phyloP scores from a whole-genome alignment of 2,329 filamentous ascomycete species.

The Hymenoscyphus albidus region DNA sequence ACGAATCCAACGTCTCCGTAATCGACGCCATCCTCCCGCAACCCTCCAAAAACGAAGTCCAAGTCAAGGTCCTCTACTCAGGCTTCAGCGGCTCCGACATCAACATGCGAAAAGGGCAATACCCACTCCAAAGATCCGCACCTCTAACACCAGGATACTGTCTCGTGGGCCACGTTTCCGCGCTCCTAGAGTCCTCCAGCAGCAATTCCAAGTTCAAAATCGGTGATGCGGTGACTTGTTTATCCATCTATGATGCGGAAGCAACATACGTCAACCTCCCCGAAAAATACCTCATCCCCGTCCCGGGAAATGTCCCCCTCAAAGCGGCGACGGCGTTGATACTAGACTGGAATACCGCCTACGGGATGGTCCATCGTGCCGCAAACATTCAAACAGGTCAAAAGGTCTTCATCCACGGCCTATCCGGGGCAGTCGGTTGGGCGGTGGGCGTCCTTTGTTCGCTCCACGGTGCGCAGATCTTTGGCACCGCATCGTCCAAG shows the following conservation, averaged over 20 bases:
- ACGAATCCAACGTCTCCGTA: slow-evolving; percentile 7
- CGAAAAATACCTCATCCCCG: slow-evolving; percentile 12
- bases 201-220: slow-evolving; percentile 5
- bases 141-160: slow-evolving; percentile 11
- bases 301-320: slow-evolving; percentile 4
- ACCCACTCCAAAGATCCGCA: slow-evolving; percentile 9
- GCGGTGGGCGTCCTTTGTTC: slow-evolving; percentile 2
- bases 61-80: slow-evolving; percentile 11
- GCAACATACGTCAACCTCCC: slow-evolving; percentile 6
- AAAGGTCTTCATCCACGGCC: slow-evolving; percentile 14
- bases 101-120: slow-evolving; percentile 13
- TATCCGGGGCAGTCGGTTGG: slow-evolving; percentile 10
- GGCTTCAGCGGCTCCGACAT: slow-evolving; percentile 13
- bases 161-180: slow-evolving; percentile 6
- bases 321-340: slow-evolving; percentile 8
- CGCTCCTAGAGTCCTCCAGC: neutral
- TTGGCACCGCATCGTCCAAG: slow-evolving; percentile 8
- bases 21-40: neutral
- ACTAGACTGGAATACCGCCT: slow-evolving; percentile 12
- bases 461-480: slow-evolving; percentile 7
- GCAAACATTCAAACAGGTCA: slow-evolving; percentile 1
- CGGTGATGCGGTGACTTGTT: slow-evolving; percentile 8
- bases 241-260: slow-evolving; percentile 11
- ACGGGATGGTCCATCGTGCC: slow-evolving; percentile 8
- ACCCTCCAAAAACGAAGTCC: slow-evolving; percentile 8